Evolutionary conservation across 2,329 filamentous ascomycete genomes (phyloP).

Genomic region (Pseudogymnoascus sp.): DNA sequence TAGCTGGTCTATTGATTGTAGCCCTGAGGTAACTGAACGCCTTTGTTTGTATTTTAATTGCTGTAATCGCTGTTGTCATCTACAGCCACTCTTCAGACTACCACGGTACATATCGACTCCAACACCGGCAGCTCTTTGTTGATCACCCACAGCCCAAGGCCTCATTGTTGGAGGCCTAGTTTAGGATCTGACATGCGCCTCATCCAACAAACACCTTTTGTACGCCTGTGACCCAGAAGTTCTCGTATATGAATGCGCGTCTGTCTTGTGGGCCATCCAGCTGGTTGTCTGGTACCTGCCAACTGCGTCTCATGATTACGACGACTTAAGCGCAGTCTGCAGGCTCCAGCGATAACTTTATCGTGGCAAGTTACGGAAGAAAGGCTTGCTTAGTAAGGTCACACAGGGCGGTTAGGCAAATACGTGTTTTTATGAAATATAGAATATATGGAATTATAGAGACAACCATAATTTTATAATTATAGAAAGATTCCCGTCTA

Average conservation of each 20-base stretch:
- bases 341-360: neutral
- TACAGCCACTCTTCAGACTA: too few relatives aligned
- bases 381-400: neutral
- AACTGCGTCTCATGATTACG: constrained; percentile 7
- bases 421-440: neutral
- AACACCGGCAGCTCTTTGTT: neutral
- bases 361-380: neutral
- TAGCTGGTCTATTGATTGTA: too few relatives aligned
- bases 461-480: neutral
- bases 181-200: neutral
- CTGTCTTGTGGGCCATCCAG: neutral
- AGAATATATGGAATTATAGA: neutral
- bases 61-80: too few relatives aligned
- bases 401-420: neutral
- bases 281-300: too few relatives aligned
- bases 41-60: too few relatives aligned
- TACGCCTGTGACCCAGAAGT: neutral
- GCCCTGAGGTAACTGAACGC: too few relatives aligned
- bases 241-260: neutral
- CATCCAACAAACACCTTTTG: neutral
- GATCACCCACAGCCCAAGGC: neutral
- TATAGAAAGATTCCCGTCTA: neutral
- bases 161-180: neutral
- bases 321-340: constrained; percentile 3
- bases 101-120: neutral